Evolutionary conservation across 192 early-diverging fungal genomes (phyloP), one percentile per base, ranked within the genome.

Genomic region (Mortierella antarctica): DNA sequence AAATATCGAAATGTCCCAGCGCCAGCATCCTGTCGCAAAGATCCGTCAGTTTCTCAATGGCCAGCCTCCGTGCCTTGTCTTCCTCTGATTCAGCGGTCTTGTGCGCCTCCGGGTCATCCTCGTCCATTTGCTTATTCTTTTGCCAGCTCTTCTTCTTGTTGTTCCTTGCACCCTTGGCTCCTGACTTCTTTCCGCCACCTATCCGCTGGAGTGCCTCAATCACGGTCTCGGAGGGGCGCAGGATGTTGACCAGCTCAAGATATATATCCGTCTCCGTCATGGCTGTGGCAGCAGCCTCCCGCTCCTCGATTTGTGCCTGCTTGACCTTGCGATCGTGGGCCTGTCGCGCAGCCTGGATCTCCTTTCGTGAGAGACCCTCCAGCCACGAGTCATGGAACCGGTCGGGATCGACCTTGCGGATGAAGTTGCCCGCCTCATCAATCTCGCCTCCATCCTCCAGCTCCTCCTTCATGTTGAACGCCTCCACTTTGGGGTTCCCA

Each of bases 391-490:
- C 93, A 42, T 93, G 92, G 76, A 92, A 90, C 1, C 87, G 88
- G 13, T 91, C 83, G 2, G 90, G 91, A 65, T 92, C 91, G 55
- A 88, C 68, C 62, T 92, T 91, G 39, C 92, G 90, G 20, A 90
- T 79, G 85, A 92, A 98, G 51, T 92, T 90, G 0, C 94, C 91
- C 2, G 86, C 57, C 12, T 85, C 83, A 57, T 94, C 91, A 65
- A 93, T 90, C 41, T 85, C 84, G 8, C 90, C 88, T 44, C 90
- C 90, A 62, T 93, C 92, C 51, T 91, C 89, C 64, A 95, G 55
- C 17, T 94, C 93, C 10, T 88, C 81, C n/a, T 86, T 86, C 92
- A 96, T 94, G 62, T 92, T 89, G 64, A 94, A 94, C 1, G 92
- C 92, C 65, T 91, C 88, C 14, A 94, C 82, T 59, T 86, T 85